These are phyloP conservation scores for Ophiocordyceps robertsii DNA, from an alignment of 2,329 filamentous ascomycete species.

Conservation along the genomic window DNA sequence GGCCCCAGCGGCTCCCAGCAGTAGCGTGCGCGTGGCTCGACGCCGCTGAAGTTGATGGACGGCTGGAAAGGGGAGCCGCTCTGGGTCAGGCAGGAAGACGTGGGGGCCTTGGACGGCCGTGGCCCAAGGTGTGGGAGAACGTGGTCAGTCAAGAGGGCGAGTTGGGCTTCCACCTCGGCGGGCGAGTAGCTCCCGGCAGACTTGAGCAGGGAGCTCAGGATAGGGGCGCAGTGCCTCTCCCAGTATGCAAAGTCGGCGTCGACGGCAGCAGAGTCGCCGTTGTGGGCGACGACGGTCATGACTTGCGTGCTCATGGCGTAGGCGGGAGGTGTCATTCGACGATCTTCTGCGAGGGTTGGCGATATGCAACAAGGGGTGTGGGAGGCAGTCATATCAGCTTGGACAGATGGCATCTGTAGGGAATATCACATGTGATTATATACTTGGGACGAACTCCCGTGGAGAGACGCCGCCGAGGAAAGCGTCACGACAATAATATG, in stretches of 20 bases:
- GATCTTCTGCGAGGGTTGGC: no score
- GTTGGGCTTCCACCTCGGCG: conserved; percentile 2
- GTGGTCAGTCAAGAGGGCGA: conserved; percentile 1
- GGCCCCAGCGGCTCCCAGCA: conserved; percentile 5
- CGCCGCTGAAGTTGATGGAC: conserved; percentile 3
- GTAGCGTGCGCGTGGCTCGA: conserved; percentile 2
- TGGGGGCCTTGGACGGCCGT: conserved; percentile 2
- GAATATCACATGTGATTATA: no score
- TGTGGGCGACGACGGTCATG: neutral
- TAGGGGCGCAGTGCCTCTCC: neutral
- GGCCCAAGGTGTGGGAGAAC: conserved; percentile 5
- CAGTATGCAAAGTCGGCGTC: conserved; percentile 2
- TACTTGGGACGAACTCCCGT: no score
- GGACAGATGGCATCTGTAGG: no score
- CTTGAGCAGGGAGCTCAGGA: conserved; percentile 3
- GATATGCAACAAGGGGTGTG: no score
- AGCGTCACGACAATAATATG: no score
- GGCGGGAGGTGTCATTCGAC: no score
- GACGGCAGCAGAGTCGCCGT: neutral
- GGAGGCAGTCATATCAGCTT: no score
- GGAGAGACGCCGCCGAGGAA: no score
- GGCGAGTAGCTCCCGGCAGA: conserved; percentile 3
- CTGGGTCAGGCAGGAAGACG: conserved; percentile 2
- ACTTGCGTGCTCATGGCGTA: neutral
- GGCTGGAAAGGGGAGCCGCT: conserved; percentile 4